Conservation (phyloP, 1,284 basidiomycete genomes). For the Tilletia caries region DNA sequence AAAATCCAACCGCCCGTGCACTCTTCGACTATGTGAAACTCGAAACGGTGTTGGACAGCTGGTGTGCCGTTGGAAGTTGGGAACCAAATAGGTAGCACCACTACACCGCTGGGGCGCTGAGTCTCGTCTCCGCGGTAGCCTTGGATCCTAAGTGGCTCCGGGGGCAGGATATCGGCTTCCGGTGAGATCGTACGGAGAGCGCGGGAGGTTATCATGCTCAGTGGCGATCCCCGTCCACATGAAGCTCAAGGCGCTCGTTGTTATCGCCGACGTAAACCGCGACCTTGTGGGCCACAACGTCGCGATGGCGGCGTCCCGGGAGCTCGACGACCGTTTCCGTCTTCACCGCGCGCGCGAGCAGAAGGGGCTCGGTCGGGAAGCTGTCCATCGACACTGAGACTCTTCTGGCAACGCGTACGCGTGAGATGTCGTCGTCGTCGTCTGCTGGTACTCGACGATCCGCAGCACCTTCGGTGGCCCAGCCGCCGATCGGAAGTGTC, state of each 20-base stretch:
- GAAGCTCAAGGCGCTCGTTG: not conserved
- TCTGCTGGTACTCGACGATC: too few species aligned
- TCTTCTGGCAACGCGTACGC: too few species aligned
- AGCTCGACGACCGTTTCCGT: not conserved
- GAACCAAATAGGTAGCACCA: not conserved
- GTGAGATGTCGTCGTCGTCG: too few species aligned
- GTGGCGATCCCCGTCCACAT: not conserved
- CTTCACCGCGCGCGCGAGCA: not conserved
- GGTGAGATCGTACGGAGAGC: not conserved
- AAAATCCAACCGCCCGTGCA: not conserved
- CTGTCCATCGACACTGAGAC: not conserved
- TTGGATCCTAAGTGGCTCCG: not conserved
- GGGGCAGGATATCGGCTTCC: not conserved
- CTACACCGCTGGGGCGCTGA: not conserved
- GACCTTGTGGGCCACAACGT: not conserved
- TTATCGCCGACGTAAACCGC: not conserved
- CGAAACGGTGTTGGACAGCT: not conserved
- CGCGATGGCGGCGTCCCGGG: not conserved
- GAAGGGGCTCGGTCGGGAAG: not conserved
- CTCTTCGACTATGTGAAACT: not conserved
- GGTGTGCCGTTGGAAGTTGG: not conserved
- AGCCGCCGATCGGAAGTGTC: too few species aligned
- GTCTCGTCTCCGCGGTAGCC: not conserved
- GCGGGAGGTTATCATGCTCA: not conserved
- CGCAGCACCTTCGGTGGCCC: too few species aligned